Conservation (phyloP, 331 rosid species). For the Quercus phellos region DNA sequence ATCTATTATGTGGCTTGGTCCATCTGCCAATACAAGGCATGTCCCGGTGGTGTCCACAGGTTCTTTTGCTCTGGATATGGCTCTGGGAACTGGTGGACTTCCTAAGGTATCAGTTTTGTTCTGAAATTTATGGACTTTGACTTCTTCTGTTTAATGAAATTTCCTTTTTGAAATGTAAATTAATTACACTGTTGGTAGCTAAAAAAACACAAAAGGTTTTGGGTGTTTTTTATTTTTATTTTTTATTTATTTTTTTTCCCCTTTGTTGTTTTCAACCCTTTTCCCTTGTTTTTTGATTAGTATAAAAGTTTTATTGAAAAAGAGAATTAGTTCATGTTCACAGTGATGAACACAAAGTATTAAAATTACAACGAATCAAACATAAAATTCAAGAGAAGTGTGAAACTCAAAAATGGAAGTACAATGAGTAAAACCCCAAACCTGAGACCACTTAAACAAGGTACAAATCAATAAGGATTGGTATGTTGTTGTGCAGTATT, state of each 20-base stretch:
- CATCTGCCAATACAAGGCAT: conserved; percentile 37
- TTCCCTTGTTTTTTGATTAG: neutral
- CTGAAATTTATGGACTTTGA: conserved; percentile 11
- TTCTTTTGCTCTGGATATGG: conserved; percentile 77
- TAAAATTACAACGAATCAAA: too few species aligned
- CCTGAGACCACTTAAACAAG: too few species aligned
- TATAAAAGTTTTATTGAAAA: too few species aligned
- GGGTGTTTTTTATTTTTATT: neutral
- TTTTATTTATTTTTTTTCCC: neutral
- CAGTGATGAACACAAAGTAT: too few species aligned
- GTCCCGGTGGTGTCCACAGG: conserved; percentile 86
- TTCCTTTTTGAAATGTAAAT: neutral
- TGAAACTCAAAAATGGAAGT: too few species aligned
- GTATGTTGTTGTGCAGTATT: too few species aligned
- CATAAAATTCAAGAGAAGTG: too few species aligned
- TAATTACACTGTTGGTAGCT: neutral
- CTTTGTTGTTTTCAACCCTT: neutral
- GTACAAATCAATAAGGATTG: too few species aligned
- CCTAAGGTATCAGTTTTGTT: conserved; percentile 62
- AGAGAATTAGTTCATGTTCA: too few species aligned
- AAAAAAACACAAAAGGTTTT: neutral
- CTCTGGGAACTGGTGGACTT: conserved; percentile 81
- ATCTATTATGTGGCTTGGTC: conserved; percentile 95
- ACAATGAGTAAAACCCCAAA: too few species aligned
- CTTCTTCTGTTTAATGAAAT: neutral